phyloP scores from a whole-genome alignment of 2,329 filamentous ascomycete species.

The Arthrobotrys iridis region DNA sequence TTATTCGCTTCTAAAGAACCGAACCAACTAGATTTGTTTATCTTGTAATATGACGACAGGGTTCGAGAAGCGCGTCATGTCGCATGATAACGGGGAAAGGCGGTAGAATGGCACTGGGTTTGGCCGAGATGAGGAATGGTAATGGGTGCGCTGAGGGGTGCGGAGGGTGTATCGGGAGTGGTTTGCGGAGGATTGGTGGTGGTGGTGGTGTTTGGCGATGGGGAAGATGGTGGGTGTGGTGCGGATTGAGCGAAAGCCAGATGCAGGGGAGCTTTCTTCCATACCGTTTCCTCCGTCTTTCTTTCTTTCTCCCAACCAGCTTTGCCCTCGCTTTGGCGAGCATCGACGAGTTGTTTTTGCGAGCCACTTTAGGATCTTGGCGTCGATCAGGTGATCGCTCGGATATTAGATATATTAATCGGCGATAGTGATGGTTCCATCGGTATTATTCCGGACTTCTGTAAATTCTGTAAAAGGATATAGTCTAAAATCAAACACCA shows the following conservation, averaged over 20 bases:
- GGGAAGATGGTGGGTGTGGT: too few species aligned
- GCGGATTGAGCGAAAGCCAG: not conserved
- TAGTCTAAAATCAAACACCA: not conserved
- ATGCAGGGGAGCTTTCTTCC: slow-evolving; percentile 11
- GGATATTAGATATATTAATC: not conserved
- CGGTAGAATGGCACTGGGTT: slow-evolving; percentile 2
- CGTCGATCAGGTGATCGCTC: not conserved
- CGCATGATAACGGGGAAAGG: slow-evolving; percentile 23
- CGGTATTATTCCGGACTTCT: not conserved
- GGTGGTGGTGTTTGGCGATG: slow-evolving; percentile 6
- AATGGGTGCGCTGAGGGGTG: not conserved
- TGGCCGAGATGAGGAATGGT: not conserved
- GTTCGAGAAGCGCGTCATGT: slow-evolving; percentile 47
- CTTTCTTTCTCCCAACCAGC: not conserved
- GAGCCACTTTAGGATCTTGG: not conserved
- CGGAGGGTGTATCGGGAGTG: not conserved
- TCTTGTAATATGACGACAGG: slow-evolving; percentile 18
- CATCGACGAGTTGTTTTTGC: slow-evolving; percentile 10
- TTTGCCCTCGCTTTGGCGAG: too few species aligned
- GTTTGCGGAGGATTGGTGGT: not conserved
- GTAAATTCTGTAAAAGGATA: slow-evolving; percentile 1
- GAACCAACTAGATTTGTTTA: slow-evolving; percentile 28
- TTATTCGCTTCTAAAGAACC: not conserved
- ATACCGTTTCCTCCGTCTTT: too few species aligned
- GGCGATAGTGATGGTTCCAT: not conserved